Conservation (phyloP, 2,329 filamentous ascomycete genomes). For the Apiospora rasikravindrae region DNA sequence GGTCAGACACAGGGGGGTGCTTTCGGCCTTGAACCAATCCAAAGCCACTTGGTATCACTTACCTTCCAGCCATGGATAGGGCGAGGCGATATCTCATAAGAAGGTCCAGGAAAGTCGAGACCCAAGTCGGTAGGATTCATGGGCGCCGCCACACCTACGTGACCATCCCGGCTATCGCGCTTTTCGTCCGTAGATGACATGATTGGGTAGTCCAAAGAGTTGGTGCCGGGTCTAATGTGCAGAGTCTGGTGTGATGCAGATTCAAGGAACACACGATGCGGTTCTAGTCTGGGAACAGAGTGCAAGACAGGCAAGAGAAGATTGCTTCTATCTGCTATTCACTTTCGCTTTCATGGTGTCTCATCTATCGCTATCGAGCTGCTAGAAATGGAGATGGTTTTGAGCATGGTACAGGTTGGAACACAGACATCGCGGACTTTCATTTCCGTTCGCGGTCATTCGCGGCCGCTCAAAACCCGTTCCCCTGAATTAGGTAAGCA, state of each 20-base stretch:
- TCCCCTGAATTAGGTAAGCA: not conserved
- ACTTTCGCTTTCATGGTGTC: not conserved
- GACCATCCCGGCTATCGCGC: not conserved
- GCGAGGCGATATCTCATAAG: not conserved
- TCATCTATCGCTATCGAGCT: not conserved
- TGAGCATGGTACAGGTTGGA: not conserved
- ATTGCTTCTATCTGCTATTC: not conserved
- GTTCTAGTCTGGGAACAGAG: not conserved
- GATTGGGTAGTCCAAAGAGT: not conserved
- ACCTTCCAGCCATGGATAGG: slow-evolving; percentile 6
- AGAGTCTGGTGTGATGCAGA: not conserved
- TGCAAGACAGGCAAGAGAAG: not conserved
- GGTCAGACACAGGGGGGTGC: not conserved
- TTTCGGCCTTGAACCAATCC: not conserved
- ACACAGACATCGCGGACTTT: not conserved
- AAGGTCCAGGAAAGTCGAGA: not conserved
- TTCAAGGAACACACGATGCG: not conserved
- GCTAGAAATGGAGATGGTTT: not conserved
- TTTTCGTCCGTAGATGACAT: not conserved
- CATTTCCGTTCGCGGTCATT: not conserved
- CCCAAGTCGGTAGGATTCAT: not conserved
- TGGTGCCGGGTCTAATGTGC: not conserved
- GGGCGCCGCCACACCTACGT: not conserved
- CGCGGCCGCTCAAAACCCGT: not conserved
- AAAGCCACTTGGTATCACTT: not conserved